Evolutionary conservation across 495 filamentous ascomycete genomes (phyloP).

Genomic region (Lepraria neglecta): DNA sequence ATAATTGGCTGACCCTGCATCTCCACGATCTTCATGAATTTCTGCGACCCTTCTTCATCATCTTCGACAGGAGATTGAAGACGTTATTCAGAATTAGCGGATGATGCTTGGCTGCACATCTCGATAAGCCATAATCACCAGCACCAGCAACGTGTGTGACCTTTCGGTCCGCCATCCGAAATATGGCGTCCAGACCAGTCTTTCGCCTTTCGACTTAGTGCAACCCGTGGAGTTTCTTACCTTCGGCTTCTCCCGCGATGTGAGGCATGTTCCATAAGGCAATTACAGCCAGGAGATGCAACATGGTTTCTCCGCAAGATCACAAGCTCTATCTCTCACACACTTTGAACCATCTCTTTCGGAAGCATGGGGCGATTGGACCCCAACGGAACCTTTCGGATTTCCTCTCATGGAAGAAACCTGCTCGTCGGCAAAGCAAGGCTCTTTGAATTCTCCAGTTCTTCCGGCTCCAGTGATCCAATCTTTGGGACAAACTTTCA

Average conservation of each 20-base stretch:
- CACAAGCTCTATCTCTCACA: neutral
- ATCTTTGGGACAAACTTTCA: neutral
- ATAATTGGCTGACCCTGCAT: conserved; percentile 7
- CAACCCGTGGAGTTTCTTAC: neutral
- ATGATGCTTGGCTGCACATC: neutral
- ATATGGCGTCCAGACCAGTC: conserved; percentile 11
- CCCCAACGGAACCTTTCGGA: conserved; percentile 6
- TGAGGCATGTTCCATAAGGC: neutral
- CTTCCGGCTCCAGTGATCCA: neutral
- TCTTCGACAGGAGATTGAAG: too few species aligned
- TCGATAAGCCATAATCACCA: conserved; percentile 5
- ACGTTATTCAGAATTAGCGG: too few species aligned
- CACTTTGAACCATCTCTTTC: neutral
- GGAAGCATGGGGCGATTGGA: too few species aligned
- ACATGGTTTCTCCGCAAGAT: conserved; percentile 7
- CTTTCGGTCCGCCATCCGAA: conserved; percentile 13
- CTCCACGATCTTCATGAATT: neutral
- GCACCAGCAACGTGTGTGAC: conserved; percentile 2
- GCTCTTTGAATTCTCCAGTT: neutral
- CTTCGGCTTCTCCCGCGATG: conserved; percentile 2
- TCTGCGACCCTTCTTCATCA: neutral
- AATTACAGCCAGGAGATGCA: neutral
- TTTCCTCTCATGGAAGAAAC: neutral
- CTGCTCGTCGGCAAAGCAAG: neutral
- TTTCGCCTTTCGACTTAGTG: neutral